phyloP scores from a whole-genome alignment of 345 rosid genomes.

The Gynandropsis gynandra region DNA sequence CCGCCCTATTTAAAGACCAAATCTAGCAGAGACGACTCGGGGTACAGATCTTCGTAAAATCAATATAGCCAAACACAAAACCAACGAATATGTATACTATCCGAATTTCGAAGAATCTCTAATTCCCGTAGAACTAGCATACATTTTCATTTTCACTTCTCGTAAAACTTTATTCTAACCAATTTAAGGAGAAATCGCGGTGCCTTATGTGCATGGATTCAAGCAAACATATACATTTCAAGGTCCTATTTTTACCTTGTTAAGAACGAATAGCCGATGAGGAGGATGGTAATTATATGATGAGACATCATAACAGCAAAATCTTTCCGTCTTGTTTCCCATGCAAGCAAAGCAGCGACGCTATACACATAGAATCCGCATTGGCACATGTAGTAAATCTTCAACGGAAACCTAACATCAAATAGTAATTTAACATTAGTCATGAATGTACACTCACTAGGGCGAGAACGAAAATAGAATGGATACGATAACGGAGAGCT shows the following conservation, averaged over 20 bases:
- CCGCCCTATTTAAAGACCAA: background rate
- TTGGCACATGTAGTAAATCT: conserved; percentile 84
- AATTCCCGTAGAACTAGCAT: background rate
- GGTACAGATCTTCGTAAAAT: no score
- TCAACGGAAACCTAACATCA: conserved; percentile 52
- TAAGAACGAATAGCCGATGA: conserved; percentile 71
- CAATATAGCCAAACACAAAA: no score
- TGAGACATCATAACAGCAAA: conserved; percentile 98
- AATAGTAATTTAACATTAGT: background rate
- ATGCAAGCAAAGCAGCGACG: conserved; percentile 72
- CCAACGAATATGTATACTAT: no score
- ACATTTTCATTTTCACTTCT: background rate
- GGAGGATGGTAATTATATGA: conserved; percentile 78
- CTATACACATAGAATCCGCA: conserved; percentile 82
- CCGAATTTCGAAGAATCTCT: no score
- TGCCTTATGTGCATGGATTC: background rate
- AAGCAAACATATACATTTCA: background rate
- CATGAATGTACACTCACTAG: no score
- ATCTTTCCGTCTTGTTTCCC: conserved; percentile 99
- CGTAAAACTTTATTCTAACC: background rate
- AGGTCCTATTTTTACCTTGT: conserved; percentile 48
- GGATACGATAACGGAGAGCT: no score
- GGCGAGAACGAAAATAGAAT: no score
- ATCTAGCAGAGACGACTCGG: no score
- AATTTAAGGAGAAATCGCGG: background rate